Evolutionary conservation across 208 protist genomes (phyloP), one percentile per base, ranked within the genome.

Genomic region (Leishmania aethiopica): DNA sequence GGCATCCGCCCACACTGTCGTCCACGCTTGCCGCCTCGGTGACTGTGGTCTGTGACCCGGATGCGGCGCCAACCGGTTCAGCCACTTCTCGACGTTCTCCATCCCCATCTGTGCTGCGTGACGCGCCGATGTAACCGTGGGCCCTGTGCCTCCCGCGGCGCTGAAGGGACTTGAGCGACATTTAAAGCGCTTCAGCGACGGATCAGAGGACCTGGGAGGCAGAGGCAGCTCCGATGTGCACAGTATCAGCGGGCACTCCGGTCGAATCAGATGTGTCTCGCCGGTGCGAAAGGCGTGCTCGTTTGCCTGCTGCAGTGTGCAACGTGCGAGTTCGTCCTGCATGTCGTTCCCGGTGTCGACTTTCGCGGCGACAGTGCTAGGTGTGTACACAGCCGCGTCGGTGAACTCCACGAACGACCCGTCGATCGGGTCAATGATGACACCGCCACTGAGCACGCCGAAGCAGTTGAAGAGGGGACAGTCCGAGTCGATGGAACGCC

Each of bases 381-480:
- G 83, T 7, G 77, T 75, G 57, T 92, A 84, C 7, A 87, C 69
- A 8, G 57, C 66, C 1, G 80, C 47, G 74, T 92, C 86, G 7
- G 86, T 90, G 76, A 90, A 92, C 74, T 96, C 93, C 2, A 92
- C 78, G 66, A 96, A 92, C 11, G 42, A 64, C 2, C 28, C 47
- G 3, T 80, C 35, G 53, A 73, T 60, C 0, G 84, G 69, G 79
- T 95, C 86, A 28, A 95, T 77, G 51, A 96, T 82, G 4, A 95
- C 91, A n/a, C 92, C 91, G 1, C 90, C 92, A 5, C 87, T 93
- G 0, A 95, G 49, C 13, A 95, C 83, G 25, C 92, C 92, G 69
- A 94, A 94, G 19, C 84, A 81, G 67, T 93, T 91, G 60, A 94
- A 92, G 45, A 95, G 79, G 15, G 82, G 76, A 70, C 91, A 93